phyloP scores from a whole-genome alignment of 331 rosid species.

The Malus hybrid region DNA sequence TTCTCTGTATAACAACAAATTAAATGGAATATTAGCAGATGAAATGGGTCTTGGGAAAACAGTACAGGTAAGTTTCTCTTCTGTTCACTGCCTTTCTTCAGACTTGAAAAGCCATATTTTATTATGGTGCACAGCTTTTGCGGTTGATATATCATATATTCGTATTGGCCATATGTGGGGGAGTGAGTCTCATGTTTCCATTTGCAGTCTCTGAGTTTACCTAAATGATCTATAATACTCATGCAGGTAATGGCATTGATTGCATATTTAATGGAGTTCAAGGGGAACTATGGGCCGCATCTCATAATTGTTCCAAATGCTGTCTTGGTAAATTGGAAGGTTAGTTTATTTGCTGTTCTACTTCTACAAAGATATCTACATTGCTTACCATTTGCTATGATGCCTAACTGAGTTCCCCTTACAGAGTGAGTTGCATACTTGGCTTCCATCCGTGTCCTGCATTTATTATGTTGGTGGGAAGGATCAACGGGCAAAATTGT shows the following conservation, averaged over 20 bases:
- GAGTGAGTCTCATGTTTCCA: conserved; percentile 10
- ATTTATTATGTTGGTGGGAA: conserved; percentile 90
- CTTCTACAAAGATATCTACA: neutral
- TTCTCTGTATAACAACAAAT: conserved; percentile 95
- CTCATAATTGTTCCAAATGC: conserved; percentile 99
- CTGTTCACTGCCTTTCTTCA: conserved; percentile 9
- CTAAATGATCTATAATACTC: conserved; percentile 3
- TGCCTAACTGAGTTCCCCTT: conserved; percentile 22
- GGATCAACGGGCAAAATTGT: conserved; percentile 84
- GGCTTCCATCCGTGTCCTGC: conserved; percentile 96
- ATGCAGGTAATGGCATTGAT: conserved; percentile 98
- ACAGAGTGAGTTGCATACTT: conserved; percentile 85
- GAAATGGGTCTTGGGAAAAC: conserved; percentile 99
- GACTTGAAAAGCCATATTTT: conserved; percentile 2
- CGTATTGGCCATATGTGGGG: neutral
- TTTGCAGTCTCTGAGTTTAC: neutral
- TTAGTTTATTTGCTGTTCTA: conserved; percentile 15
- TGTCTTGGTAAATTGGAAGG: conserved; percentile 99
- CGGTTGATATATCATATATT: neutral
- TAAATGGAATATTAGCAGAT: conserved; percentile 97
- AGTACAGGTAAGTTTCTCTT: conserved; percentile 61
- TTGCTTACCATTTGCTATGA: conserved; percentile 8
- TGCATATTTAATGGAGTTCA: conserved; percentile 98
- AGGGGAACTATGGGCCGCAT: conserved; percentile 99
- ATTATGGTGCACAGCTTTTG: neutral